These are phyloP conservation scores for Euclidium syriacum DNA, from an alignment of 345 rosid genomes.

Conservation along the genomic window DNA sequence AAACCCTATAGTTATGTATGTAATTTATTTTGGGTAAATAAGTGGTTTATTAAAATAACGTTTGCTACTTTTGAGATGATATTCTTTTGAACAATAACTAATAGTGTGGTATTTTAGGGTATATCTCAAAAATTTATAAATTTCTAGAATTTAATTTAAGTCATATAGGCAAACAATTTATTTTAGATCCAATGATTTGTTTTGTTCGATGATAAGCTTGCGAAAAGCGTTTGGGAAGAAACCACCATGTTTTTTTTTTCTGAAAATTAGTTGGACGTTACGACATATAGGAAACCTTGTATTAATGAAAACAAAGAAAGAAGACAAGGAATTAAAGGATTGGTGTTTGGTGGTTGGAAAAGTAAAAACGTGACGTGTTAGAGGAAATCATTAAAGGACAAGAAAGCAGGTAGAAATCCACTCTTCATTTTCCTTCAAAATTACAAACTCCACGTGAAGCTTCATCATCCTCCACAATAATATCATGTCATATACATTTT, in stretches of 20 bases:
- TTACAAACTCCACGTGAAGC: constrained; percentile 7
- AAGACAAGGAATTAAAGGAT: neutral
- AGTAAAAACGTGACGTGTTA: constrained; percentile 11
- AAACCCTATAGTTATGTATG: no score
- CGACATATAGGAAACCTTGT: constrained; percentile 14
- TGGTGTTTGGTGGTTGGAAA: constrained; percentile 13
- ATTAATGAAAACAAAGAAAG: neutral
- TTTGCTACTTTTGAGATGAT: no score
- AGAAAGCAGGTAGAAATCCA: constrained; percentile 20
- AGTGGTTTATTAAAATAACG: no score
- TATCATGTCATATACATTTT: neutral
- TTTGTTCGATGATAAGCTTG: neutral
- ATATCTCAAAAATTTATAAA: neutral
- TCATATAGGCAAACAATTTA: neutral
- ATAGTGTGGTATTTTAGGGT: no score
- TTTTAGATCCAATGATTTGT: neutral
- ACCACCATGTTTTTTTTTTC: neutral
- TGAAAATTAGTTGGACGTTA: constrained; percentile 16
- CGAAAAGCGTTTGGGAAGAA: neutral
- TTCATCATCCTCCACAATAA: constrained; percentile 7
- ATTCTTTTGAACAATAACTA: no score
- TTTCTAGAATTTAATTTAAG: neutral
- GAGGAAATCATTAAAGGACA: constrained; percentile 4
- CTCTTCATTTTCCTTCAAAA: neutral
- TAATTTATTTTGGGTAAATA: no score